A percentile compares a stretch with the other conserved stretches of the same genome.
Conservation (phyloP, 164 flowering plant genomes). For the Protea cynaroides region DNA sequence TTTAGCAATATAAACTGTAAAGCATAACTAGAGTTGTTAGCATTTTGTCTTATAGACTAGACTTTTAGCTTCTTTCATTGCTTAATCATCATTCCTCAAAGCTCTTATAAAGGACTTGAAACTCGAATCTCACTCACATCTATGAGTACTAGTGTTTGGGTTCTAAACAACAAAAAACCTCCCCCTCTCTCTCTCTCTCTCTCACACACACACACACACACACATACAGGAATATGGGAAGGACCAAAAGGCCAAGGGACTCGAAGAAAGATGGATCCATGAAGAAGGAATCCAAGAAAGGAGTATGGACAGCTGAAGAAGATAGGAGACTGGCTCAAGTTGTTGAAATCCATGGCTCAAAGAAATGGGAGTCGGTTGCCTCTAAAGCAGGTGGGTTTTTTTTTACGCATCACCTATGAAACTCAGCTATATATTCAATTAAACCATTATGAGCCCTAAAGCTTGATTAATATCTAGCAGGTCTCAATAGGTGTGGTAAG, state of each 20-base stretch:
- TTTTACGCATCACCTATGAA: background rate
- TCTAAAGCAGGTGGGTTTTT: constrained; percentile 34
- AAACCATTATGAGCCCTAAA: too few relatives aligned
- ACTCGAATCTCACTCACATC: background rate
- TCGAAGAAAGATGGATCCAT: background rate
- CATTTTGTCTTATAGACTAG: too few relatives aligned
- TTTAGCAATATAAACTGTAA: too few relatives aligned
- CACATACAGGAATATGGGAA: background rate
- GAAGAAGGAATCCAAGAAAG: constrained; percentile 23
- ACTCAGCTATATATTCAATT: background rate
- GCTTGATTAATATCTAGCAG: background rate
- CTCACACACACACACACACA: background rate
- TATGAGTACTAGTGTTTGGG: background rate
- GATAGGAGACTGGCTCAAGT: constrained; percentile 37
- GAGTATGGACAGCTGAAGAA: constrained; percentile 50
- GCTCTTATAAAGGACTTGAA: background rate
- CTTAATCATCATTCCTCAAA: background rate
- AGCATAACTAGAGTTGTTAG: too few relatives aligned
- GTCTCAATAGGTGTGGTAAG: constrained; percentile 28
- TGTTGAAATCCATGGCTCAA: constrained; percentile 34
- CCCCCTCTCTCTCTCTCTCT: constrained; percentile 4
- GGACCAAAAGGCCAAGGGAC: background rate
- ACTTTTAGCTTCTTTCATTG: background rate
- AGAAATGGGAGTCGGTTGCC: constrained; percentile 38
- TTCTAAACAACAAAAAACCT: too few relatives aligned